phyloP scores from a whole-genome alignment of 2,329 filamentous ascomycete species.

The Botrytis galanthina region DNA sequence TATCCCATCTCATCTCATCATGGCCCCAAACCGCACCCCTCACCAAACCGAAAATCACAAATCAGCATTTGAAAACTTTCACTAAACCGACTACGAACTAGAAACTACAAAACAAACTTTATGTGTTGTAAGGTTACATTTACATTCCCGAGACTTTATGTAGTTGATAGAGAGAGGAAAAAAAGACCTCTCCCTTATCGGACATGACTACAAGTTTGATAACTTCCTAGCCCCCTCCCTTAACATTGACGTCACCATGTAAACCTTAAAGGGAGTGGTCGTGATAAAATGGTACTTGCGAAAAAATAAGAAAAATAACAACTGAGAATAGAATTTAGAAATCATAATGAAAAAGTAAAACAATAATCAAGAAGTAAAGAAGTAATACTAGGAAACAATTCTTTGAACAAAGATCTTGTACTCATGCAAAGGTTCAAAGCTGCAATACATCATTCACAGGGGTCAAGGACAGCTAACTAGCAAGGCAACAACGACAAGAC shows the following conservation, averaged over 20 bases:
- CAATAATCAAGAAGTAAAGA: neutral
- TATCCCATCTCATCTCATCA: no score
- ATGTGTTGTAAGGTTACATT: neutral
- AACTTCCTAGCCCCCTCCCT: neutral
- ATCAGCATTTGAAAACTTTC: no score
- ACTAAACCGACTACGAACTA: neutral
- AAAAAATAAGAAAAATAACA: neutral
- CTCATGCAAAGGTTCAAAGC: neutral
- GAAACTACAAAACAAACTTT: neutral
- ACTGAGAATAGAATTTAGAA: neutral
- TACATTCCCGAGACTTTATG: neutral
- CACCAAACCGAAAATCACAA: no score
- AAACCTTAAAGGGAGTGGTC: neutral
- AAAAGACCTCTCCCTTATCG: neutral
- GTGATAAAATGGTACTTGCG: neutral
- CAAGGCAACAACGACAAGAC: neutral
- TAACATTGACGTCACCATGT: neutral
- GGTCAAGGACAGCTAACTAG: no score
- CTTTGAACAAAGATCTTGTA: neutral
- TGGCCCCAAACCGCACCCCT: no score
- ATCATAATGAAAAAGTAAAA: neutral
- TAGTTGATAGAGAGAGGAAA: neutral
- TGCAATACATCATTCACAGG: neutral
- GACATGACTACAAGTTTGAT: neutral
- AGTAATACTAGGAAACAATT: neutral